Evolutionary conservation across 148 eudicot genomes (phyloP).

Genomic region (Rheum nobile): DNA sequence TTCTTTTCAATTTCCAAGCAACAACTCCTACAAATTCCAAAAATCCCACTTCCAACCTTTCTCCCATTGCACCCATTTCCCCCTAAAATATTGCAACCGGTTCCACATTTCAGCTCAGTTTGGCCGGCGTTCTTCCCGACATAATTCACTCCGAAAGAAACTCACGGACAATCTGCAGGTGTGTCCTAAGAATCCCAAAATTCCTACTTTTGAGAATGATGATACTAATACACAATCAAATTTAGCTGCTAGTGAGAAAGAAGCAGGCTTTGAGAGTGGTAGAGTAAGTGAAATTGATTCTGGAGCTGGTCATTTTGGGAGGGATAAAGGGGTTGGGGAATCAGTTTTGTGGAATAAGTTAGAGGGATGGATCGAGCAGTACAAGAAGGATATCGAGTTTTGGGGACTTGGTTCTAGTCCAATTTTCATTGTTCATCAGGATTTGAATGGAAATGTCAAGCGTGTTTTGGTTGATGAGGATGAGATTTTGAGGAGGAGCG

Average conservation of each 20-base stretch:
- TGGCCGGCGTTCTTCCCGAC: conserved; percentile 38
- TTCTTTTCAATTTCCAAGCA: conserved; percentile 18
- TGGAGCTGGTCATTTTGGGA: conserved; percentile 8
- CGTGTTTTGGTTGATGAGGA: conserved; percentile 59
- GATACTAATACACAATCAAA: conserved; percentile 11
- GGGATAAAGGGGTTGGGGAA: conserved; percentile 20
- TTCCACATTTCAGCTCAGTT: conserved; percentile 38
- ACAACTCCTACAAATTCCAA: conserved; percentile 16
- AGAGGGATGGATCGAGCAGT: conserved; percentile 66
- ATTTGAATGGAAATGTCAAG: conserved; percentile 44
- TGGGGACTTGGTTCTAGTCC: conserved; percentile 81
- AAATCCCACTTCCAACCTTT: conserved; percentile 16
- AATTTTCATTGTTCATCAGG: conserved; percentile 50
- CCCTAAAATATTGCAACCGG: conserved; percentile 15
- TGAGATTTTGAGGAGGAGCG: conserved; percentile 59
- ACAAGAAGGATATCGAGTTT: conserved; percentile 54
- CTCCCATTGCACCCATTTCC: conserved; percentile 12
- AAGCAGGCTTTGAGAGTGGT: conserved; percentile 8
- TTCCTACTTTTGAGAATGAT: conserved; percentile 20
- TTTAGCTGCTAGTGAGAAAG: conserved; percentile 13
- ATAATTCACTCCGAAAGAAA: conserved; percentile 62
- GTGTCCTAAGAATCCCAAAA: conserved; percentile 19
- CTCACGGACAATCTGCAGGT: conserved; percentile 39
- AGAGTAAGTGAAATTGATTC: conserved; percentile 19
- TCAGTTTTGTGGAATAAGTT: conserved; percentile 46